phyloP scores from a whole-genome alignment of 306 rosid genomes.

The Phaseolus lunatus region DNA sequence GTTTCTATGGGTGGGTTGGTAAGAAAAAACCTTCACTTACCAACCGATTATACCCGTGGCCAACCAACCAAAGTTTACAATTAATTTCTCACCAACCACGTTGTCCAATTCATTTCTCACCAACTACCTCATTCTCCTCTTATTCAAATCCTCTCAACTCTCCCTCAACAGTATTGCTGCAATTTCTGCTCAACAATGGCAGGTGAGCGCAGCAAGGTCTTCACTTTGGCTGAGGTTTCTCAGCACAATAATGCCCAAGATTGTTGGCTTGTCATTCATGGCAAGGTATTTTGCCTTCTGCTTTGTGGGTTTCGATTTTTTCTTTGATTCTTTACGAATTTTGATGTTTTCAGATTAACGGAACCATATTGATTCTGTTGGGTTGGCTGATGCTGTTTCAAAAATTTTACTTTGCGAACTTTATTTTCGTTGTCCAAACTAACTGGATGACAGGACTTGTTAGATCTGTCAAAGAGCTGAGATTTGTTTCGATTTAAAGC shows the following conservation, averaged over 20 bases:
- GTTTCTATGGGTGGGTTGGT: conserved; percentile 20
- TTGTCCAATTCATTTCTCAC: conserved; percentile 26
- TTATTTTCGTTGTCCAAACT: not conserved
- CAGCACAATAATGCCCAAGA: conserved; percentile 62
- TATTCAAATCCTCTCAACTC: conserved; percentile 43
- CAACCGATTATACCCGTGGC: conserved; percentile 31
- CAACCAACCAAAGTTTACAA: conserved; percentile 1
- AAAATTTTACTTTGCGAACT: not conserved
- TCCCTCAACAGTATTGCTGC: no score
- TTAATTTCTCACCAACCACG: conserved; percentile 26
- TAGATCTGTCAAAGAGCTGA: not conserved
- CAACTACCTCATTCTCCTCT: conserved; percentile 29
- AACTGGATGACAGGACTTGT: not conserved
- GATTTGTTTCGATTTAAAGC: conserved; percentile 15
- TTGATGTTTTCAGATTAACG: not conserved
- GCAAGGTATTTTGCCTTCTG: conserved; percentile 62
- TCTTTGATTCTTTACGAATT: not conserved
- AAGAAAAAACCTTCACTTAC: conserved; percentile 9
- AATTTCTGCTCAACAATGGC: conserved; percentile 55
- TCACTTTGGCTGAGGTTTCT: conserved; percentile 72
- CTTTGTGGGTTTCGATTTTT: not conserved
- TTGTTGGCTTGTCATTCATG: conserved; percentile 85
- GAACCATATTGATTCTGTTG: conserved; percentile 1
- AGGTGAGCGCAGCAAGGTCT: conserved; percentile 59
- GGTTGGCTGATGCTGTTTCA: not conserved